Base-by-base conservation (phyloP, 2,329 filamentous ascomycete genomes). In the Fonsecaea monophora region DNA sequence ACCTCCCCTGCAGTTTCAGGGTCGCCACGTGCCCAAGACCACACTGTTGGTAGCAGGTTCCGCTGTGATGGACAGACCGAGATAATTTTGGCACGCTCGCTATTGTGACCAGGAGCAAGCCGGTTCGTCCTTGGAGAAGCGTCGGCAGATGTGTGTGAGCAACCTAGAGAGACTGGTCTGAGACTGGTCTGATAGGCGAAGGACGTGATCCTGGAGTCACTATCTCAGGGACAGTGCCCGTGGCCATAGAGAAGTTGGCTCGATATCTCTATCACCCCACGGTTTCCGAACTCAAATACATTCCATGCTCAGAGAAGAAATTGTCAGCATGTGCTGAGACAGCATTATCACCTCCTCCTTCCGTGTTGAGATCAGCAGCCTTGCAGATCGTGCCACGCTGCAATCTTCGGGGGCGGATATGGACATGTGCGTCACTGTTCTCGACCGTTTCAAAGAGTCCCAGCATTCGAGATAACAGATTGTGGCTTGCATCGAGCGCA, bases 401-500 rank as follows among this genome's bases (percentile, higher is more conserved):
- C 45, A 30, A 13, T 8, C 40, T n/a, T 9, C 8, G 25, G 57
- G 57, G 42, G 34, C 40, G 13, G 42, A 13, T 18, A 21, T 53
- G 59, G 59, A 61, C 34, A 61, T 61, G 59, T 53, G 48, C 59
- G 59, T 53, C 30, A 54, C 15, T 30, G 48, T 61, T 53, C 48
- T 61, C 48, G 48, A 42, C 6, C n/a, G 5, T 53, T 61, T 5
- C n/a, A 21, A 21, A n/a, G n/a, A 53, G 40, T 53, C 18, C 8
- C 25, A 12, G 42, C 32, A 18, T 53, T 42, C 48, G 25, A 61
- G 59, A 61, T 61, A 61, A 53, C 45, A 38, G 59, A 53, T 53
- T 61, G 59, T 61, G 59, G 59, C 59, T 53, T 60, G 59, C 32
- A n/a, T 37, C 30, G 59, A 61, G 59, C 59, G 59, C 37, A 38